Conservation (phyloP, 2,329 filamentous ascomycete genomes). For the Beauveria sp. region DNA sequence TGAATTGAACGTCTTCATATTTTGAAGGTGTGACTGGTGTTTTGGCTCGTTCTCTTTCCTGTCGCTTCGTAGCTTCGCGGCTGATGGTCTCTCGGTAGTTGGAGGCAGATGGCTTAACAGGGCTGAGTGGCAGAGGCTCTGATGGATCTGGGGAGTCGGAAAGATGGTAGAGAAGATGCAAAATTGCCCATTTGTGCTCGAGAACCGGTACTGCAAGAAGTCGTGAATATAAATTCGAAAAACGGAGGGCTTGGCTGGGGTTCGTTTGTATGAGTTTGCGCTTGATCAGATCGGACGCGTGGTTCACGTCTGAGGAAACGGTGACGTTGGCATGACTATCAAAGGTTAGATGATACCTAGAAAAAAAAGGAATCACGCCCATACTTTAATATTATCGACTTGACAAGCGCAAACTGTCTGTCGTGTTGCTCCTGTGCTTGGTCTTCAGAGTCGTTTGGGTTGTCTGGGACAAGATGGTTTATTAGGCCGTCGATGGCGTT, state of each 20-base stretch:
- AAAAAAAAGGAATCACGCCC: slow-evolving; percentile 8
- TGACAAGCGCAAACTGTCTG: slow-evolving; percentile 46
- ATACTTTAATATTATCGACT: slow-evolving; percentile 45
- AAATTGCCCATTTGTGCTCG: slow-evolving; percentile 92
- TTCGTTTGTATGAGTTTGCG: slow-evolving; percentile 75
- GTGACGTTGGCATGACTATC: slow-evolving; percentile 41
- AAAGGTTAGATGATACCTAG: background rate
- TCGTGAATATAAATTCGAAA: slow-evolving; percentile 84
- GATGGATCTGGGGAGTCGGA: slow-evolving; percentile 58
- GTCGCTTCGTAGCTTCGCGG: slow-evolving; percentile 29
- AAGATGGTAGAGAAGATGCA: slow-evolving; percentile 82
- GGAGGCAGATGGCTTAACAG: slow-evolving; percentile 30
- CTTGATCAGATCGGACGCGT: slow-evolving; percentile 89
- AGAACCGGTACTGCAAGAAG: slow-evolving; percentile 87
- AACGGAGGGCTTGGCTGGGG: slow-evolving; percentile 69
- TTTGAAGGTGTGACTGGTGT: slow-evolving; percentile 22
- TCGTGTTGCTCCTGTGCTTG: slow-evolving; percentile 62
- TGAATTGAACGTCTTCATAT: slow-evolving; percentile 41
- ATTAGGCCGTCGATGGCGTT: slow-evolving; percentile 75
- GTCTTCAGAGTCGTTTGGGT: slow-evolving; percentile 60
- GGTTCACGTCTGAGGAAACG: slow-evolving; percentile 69
- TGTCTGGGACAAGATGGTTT: slow-evolving; percentile 61
- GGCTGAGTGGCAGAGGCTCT: slow-evolving; percentile 41
- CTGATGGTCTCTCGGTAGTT: slow-evolving; percentile 31
- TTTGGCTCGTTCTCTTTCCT: slow-evolving; percentile 30